Conservation (phyloP, 768 basidiomycete genomes). For the Amanita subjunquillea region DNA sequence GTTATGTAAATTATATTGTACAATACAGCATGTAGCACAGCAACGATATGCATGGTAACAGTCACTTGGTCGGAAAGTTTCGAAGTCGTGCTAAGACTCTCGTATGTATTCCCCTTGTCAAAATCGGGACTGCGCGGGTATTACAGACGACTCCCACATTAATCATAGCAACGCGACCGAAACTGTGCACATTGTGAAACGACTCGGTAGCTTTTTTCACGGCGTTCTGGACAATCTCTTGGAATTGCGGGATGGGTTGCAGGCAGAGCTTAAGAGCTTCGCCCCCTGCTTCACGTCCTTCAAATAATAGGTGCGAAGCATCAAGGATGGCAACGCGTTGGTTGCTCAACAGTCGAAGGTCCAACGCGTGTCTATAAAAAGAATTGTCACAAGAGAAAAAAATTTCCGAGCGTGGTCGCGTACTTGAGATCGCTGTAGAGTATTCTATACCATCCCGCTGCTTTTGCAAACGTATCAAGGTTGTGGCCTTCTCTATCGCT, state of each 20-base stretch:
- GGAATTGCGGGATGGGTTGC: constrained; percentile 52
- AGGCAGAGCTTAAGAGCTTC: constrained; percentile 23
- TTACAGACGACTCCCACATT: constrained; percentile 59
- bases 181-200: neutral
- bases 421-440: constrained; percentile 62
- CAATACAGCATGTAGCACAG: neutral
- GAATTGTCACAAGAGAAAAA: constrained; percentile 4
- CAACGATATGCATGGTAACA: neutral
- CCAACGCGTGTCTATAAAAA: constrained; percentile 55
- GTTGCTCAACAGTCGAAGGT: constrained; percentile 64
- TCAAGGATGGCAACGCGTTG: constrained; percentile 67
- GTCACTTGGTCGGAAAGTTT: neutral
- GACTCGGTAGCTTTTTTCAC: constrained; percentile 25
- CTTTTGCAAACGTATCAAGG: constrained; percentile 68
- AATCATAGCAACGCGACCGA: constrained; percentile 41
- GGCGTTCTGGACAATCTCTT: constrained; percentile 35
- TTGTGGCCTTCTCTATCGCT: constrained; percentile 20
- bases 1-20: neutral
- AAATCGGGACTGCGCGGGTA: constrained; percentile 29
- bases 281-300: constrained; percentile 10
- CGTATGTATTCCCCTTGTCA: constrained; percentile 40
- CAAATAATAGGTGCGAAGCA: constrained; percentile 53
- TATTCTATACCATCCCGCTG: constrained; percentile 74
- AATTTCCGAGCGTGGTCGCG: constrained; percentile 6
- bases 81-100: constrained; percentile 26